These are phyloP conservation scores for Sinapis alba DNA, from an alignment of 441 rosid genomes.

Conservation along the genomic window DNA sequence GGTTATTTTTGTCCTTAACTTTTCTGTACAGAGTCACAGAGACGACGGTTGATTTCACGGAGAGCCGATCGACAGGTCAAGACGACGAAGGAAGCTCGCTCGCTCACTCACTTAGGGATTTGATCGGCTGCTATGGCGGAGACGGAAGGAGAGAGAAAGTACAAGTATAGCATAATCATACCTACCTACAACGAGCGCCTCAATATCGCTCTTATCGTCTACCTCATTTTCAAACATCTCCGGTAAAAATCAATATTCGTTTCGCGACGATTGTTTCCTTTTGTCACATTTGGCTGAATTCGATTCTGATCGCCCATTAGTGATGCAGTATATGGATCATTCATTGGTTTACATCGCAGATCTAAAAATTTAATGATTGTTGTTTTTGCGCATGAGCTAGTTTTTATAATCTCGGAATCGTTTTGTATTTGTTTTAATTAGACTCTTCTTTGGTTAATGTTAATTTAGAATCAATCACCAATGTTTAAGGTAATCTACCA, in stretches of 20 bases:
- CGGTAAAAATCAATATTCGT: conserved; percentile 41
- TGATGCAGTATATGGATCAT: not conserved
- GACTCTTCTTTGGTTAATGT: not conserved
- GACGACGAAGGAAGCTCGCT: not conserved
- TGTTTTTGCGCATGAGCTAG: conserved; percentile 25
- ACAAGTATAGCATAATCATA: conserved; percentile 83
- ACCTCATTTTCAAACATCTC: conserved; percentile 92
- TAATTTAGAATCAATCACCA: not conserved
- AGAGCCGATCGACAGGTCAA: not conserved
- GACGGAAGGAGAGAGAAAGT: conserved; percentile 37
- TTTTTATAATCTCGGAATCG: not conserved
- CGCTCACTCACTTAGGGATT: not conserved
- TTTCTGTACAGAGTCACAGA: not conserved
- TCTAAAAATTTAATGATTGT: conserved; percentile 6
- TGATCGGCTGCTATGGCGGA: conserved; percentile 22
- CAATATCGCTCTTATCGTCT: conserved; percentile 84
- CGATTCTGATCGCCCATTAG: conserved; percentile 14
- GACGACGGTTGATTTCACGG: not conserved
- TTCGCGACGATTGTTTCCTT: not conserved
- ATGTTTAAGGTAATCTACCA: not conserved
- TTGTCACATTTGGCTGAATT: not conserved
- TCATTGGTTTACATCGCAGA: not conserved
- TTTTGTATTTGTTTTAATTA: not conserved
- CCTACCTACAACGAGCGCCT: conserved; percentile 97
- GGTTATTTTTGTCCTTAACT: not conserved